phyloP scores from a whole-genome alignment of 2,329 filamentous ascomycete species.

The Purpureocillium lavendulum region DNA sequence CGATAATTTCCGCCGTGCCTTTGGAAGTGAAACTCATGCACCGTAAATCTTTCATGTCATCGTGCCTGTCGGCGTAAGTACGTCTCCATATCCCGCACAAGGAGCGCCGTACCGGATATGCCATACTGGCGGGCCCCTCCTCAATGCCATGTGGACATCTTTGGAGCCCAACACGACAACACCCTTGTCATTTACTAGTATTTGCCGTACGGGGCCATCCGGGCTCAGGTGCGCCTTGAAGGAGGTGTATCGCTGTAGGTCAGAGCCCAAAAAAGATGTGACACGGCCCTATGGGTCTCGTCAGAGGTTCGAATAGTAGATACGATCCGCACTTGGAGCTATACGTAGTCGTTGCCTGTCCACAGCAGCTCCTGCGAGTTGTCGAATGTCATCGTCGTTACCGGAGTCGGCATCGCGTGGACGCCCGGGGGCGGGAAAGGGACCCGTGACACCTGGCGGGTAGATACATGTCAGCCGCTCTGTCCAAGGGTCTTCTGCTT shows the following conservation, averaged over 20 bases:
- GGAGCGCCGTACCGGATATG: slow-evolving; percentile 56
- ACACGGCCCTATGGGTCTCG: slow-evolving; percentile 63
- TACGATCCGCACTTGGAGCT: slow-evolving; percentile 17
- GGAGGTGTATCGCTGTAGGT: slow-evolving; percentile 84
- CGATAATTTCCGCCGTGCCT: slow-evolving; percentile 72
- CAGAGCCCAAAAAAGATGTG: slow-evolving; percentile 77
- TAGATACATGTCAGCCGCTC: slow-evolving; percentile 7
- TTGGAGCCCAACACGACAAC: slow-evolving; percentile 76
- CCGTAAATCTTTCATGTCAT: slow-evolving; percentile 75
- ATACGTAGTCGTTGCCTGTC: slow-evolving; percentile 84
- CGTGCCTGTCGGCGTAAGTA: slow-evolving; percentile 35
- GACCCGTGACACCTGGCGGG: slow-evolving; percentile 73
- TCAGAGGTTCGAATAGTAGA: slow-evolving; percentile 12
- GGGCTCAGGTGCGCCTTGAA: slow-evolving; percentile 67
- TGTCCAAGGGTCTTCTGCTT: not conserved
- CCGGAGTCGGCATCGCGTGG: slow-evolving; percentile 60
- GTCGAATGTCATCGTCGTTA: slow-evolving; percentile 83
- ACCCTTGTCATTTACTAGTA: slow-evolving; percentile 86
- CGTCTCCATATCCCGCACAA: too few species aligned
- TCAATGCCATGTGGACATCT: slow-evolving; percentile 80
- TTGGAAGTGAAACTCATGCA: slow-evolving; percentile 96
- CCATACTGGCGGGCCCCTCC: slow-evolving; percentile 80
- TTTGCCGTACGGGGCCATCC: slow-evolving; percentile 76
- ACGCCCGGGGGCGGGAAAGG: slow-evolving; percentile 69
- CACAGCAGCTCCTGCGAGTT: slow-evolving; percentile 83